Evolutionary conservation across 2,329 filamentous ascomycete genomes (phyloP).

Genomic region (Diaporthe vaccinii): DNA sequence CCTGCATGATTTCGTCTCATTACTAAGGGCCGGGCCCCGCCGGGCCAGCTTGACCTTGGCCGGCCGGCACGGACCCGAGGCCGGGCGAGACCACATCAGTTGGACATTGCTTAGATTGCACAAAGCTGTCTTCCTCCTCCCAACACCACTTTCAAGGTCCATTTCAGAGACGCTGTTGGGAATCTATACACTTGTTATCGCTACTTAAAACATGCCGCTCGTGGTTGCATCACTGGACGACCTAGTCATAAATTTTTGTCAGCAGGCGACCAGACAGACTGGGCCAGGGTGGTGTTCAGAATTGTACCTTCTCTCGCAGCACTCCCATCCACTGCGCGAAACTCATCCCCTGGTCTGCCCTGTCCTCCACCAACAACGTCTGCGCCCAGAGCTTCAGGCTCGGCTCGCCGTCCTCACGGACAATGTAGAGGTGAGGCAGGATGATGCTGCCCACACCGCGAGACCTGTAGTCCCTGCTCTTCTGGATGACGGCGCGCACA

Average conservation of each 20-base stretch:
- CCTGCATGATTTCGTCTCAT: slow-evolving; percentile 28
- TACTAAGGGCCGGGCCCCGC: slow-evolving; percentile 6
- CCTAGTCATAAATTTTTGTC: slow-evolving; percentile 21
- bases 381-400: slow-evolving; percentile 97
- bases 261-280: slow-evolving; percentile 3
- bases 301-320: slow-evolving; percentile 89
- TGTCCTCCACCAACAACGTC: slow-evolving; percentile 93
- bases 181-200: slow-evolving; percentile 42
- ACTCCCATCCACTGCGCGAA: slow-evolving; percentile 93
- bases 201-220: slow-evolving; percentile 33
- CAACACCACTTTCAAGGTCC: background rate
- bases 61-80: slow-evolving; percentile 14
- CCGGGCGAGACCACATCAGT: background rate
- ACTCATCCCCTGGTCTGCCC: slow-evolving; percentile 93
- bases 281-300: background rate
- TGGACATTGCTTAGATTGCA: slow-evolving; percentile 19
- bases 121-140: slow-evolving; percentile 6
- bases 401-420: slow-evolving; percentile 95
- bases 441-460: slow-evolving; percentile 93
- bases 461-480: slow-evolving; percentile 88
- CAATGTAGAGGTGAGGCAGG: slow-evolving; percentile 92
- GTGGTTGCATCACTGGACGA: slow-evolving; percentile 41
- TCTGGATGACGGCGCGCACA: slow-evolving; percentile 89
- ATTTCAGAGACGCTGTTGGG: background rate
- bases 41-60: slow-evolving; percentile 15